Conservation (phyloP, 2,329 filamentous ascomycete species). For the Aspergillus fumigatiaffinis region DNA sequence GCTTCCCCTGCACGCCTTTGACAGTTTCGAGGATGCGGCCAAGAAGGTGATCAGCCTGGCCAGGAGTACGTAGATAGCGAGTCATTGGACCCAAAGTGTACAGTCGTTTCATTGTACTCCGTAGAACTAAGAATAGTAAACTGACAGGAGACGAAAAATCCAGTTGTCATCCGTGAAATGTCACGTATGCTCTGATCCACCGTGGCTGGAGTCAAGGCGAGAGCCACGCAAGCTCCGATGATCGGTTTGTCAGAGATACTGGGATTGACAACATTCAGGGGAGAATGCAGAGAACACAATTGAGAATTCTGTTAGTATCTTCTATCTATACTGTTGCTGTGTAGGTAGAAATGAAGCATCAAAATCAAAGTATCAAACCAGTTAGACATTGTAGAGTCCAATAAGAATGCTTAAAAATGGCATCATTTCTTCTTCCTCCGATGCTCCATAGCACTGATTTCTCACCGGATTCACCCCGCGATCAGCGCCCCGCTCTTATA, state of each 20-base stretch:
- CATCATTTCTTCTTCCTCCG: not conserved
- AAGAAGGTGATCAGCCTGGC: constrained; percentile 61
- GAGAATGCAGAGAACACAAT: not conserved
- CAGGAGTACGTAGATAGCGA: not conserved
- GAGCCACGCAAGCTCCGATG: not conserved
- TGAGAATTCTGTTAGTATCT: not conserved
- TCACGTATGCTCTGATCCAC: not conserved
- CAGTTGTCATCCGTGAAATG: not conserved
- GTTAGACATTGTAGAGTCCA: not conserved
- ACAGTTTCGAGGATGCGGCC: constrained; percentile 71
- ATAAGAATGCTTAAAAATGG: not conserved
- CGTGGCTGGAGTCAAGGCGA: not conserved
- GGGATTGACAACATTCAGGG: not conserved
- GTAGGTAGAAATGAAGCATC: not conserved
- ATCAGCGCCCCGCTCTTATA: constrained; percentile 20
- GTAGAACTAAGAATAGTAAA: not conserved
- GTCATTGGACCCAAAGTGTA: too few species aligned
- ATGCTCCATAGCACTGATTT: constrained; percentile 7
- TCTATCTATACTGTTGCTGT: too few species aligned
- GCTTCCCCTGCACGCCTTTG: constrained; percentile 65
- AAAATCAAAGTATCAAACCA: not conserved
- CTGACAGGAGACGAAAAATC: not conserved
- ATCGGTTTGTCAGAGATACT: not conserved
- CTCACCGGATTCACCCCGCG: constrained; percentile 18
- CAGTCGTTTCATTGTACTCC: too few species aligned